Evolutionary conservation across 176 grass and related monocot genomes (phyloP), one percentile per base, ranked within the genome.

Genomic region (Pontederia paniculata): DNA sequence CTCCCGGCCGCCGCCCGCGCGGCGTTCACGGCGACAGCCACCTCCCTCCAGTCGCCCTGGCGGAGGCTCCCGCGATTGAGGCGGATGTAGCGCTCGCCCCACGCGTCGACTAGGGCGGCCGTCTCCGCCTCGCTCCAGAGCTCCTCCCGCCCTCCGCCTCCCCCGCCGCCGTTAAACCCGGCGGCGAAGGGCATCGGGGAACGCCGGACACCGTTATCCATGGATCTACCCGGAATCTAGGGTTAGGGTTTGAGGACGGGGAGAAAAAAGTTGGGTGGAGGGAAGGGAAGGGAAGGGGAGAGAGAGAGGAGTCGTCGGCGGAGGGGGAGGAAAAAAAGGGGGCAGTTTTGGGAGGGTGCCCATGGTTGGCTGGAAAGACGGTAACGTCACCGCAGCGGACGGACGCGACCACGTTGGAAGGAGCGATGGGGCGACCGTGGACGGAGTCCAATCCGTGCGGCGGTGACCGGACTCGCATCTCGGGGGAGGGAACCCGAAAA

Each of bases 81-180:
- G 23, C 86, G 85, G 50, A 90, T 43, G 64, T 97, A 86, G 52
- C 86, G 73, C 55, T 71, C 84, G 46, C 91, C 86, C 91, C 91
- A 97, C 21, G 86, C 86, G 51, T 66, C 60, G 0, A 97, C 82
- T 37, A 97, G 73, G 50, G 82, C 83, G 3, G 68, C 69, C 28
- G 86, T 97, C 77, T 89, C 91, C 47, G 80, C 91, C 61, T 97
- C 91, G 82, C 91, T 97, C 91, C 91, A 90, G 77, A 82, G 87
- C 22, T 97, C 91, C 85, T 97, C 91, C 55, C 86, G 62, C 12
- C 56, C 56, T 59, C 25, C 28, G 2, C 28, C 28, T 37, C 28
- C 28, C 85, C 88, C 2, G 89, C 81, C 73, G 84, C 71, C 63
- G 78, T 84, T 14, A 78, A 73, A 21, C 78, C 88, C 20, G 21